Conservation (phyloP, 2,329 filamentous ascomycete species). For the Plectosphaerella cucumerina region DNA sequence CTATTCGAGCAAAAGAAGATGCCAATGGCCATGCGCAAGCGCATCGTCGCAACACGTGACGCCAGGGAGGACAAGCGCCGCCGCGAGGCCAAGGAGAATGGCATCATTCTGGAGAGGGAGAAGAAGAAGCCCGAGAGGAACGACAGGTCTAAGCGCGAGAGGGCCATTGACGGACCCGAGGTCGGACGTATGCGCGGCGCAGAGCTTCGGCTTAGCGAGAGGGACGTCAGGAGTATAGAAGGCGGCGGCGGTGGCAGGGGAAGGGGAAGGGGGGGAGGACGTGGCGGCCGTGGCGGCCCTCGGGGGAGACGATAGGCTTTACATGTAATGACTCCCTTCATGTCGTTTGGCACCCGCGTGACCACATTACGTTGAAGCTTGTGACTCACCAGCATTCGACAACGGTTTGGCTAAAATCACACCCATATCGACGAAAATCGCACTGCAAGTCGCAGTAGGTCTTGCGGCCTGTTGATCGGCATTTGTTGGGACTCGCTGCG, state of each 20-base stretch:
- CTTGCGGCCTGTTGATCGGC: too few relatives aligned
- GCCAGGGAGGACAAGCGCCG: slow-evolving; percentile 67
- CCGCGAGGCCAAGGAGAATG: slow-evolving; percentile 81
- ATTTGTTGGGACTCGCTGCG: too few relatives aligned
- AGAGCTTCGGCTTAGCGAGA: slow-evolving; percentile 71
- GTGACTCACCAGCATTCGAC: too few relatives aligned
- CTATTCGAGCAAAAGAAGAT: slow-evolving; percentile 78
- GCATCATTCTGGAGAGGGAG: slow-evolving; percentile 70
- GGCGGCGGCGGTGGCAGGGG: slow-evolving; percentile 32
- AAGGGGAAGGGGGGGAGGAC: slow-evolving; percentile 23
- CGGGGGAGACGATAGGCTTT: neutral
- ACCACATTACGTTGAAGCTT: too few relatives aligned
- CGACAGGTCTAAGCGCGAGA: slow-evolving; percentile 42
- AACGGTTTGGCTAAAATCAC: too few relatives aligned
- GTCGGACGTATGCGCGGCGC: slow-evolving; percentile 79
- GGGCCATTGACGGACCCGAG: slow-evolving; percentile 68
- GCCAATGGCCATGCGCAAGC: slow-evolving; percentile 82
- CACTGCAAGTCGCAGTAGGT: too few relatives aligned
- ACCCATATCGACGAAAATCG: too few relatives aligned
- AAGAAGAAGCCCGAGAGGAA: slow-evolving; percentile 30
- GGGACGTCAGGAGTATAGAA: slow-evolving; percentile 70
- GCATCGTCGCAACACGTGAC: slow-evolving; percentile 67
- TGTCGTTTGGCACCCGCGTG: too few relatives aligned
- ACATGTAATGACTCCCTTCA: too few relatives aligned
- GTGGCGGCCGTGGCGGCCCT: slow-evolving; percentile 32